phyloP scores from a whole-genome alignment of 371 early-diverging fungal genomes.

The Mucor ambiguus region DNA sequence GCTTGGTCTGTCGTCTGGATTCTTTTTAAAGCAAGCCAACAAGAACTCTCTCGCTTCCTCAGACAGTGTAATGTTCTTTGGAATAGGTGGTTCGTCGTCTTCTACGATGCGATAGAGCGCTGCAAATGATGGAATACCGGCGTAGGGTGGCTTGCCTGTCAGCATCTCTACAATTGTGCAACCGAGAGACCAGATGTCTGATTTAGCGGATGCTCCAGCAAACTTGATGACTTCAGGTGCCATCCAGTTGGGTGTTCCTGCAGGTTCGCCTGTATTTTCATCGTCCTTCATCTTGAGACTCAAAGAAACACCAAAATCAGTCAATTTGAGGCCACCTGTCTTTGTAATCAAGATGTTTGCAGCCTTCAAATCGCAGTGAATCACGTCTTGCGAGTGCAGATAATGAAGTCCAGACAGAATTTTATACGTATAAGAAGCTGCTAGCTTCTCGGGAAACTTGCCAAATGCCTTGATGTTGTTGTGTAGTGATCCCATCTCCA shows the following conservation, averaged over 20 bases:
- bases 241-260: slow-evolving; percentile 99
- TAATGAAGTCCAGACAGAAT: slow-evolving; percentile 89
- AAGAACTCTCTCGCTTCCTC: slow-evolving; percentile 76
- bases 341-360: slow-evolving; percentile 95
- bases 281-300: slow-evolving; percentile 73
- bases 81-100: slow-evolving; percentile 83
- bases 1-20: slow-evolving; percentile 69
- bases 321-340: slow-evolving; percentile 89
- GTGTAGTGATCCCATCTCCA: slow-evolving; percentile 93
- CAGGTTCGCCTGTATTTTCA: slow-evolving; percentile 66
- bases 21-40: slow-evolving; percentile 78
- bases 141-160: slow-evolving; percentile 89
- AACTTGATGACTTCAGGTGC: slow-evolving; percentile 94
- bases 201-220: slow-evolving; percentile 78
- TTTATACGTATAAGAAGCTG: slow-evolving; percentile 87
- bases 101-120: slow-evolving; percentile 90
- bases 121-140: slow-evolving; percentile 78
- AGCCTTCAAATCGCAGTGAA: slow-evolving; percentile 97
- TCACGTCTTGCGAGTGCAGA: slow-evolving; percentile 86
- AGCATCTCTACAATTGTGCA: slow-evolving; percentile 88
- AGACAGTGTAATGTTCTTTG: slow-evolving; percentile 65
- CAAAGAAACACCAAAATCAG: slow-evolving; percentile 94
- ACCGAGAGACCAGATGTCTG: slow-evolving; percentile 94
- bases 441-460: slow-evolving; percentile 89
- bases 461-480: slow-evolving; percentile 86